Conservation (phyloP, 2,329 filamentous ascomycete species). For the Monosporascus sp. region DNA sequence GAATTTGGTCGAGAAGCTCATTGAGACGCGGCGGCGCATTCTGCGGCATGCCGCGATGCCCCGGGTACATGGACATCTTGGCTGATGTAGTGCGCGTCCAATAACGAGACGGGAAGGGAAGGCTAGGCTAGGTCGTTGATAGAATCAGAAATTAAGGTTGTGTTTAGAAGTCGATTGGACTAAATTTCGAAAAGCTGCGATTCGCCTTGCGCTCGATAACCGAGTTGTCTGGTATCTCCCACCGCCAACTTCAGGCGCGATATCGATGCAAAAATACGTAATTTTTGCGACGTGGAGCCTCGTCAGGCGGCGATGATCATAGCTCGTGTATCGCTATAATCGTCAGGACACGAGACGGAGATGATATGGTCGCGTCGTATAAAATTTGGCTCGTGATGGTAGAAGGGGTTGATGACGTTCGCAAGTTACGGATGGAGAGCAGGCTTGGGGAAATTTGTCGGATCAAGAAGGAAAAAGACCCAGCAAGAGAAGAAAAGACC, state of each 20-base stretch:
- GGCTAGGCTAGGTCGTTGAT: too few relatives aligned
- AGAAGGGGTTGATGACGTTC: background rate
- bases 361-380: background rate
- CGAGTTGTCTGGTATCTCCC: background rate
- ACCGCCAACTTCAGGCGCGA: background rate
- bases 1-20: conserved; percentile 87
- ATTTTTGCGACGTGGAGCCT: background rate
- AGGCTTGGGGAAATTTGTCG: background rate
- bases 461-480: background rate
- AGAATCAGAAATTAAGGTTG: too few relatives aligned
- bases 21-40: conserved; percentile 64
- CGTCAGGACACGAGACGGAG: background rate
- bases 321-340: background rate
- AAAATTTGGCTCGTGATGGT: background rate
- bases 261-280: background rate
- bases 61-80: conserved; percentile 74
- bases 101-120: too few relatives aligned
- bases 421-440: background rate
- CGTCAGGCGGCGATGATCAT: background rate
- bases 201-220: background rate
- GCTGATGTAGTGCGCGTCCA: background rate
- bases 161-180: too few relatives aligned
- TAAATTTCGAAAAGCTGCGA: background rate
- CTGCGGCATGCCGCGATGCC: conserved; percentile 70
- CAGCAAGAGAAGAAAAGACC: background rate